A percentile compares a stretch with the other conserved stretches of the same genome.
Evolutionary conservation across 106 monocot species (phyloP).

Genomic region (Dendrobium nobile): DNA sequence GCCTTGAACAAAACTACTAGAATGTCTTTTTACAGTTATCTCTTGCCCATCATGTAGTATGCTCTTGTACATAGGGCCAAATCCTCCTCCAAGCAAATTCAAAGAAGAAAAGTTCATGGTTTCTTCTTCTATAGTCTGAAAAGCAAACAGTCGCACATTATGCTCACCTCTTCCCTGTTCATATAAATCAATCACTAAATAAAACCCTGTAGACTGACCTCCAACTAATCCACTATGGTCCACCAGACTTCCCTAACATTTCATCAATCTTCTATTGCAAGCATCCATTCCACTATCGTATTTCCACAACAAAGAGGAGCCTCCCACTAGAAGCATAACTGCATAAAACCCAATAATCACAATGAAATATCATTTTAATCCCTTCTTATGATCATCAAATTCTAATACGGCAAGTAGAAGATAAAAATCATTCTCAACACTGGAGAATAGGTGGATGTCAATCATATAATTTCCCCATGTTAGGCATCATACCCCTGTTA

Average conservation of each 20-base stretch:
- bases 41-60: conserved; percentile 33
- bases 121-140: conserved; percentile 18
- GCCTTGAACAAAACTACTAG: conserved; percentile 35
- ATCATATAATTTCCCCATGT: conserved; percentile 24
- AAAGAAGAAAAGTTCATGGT: conserved; percentile 22
- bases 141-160: conserved; percentile 18
- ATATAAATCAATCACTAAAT: background rate
- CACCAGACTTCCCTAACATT: background rate
- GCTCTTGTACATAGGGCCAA: conserved; percentile 54
- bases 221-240: background rate
- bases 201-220: background rate
- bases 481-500: conserved; percentile 36
- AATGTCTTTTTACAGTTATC: conserved; percentile 43
- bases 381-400: conserved; percentile 10
- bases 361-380: background rate
- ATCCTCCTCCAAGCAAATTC: conserved; percentile 46
- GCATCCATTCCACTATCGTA: conserved; percentile 8
- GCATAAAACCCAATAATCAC: background rate
- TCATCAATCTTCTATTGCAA: background rate
- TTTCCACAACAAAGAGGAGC: conserved; percentile 4
- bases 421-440: conserved; percentile 16
- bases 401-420: conserved; percentile 24
- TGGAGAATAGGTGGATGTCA: conserved; percentile 21
- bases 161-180: conserved; percentile 5
- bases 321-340: background rate